Evolutionary conservation across 192 early-diverging fungal species (phyloP).

Genomic region (Coemansia sp.): DNA sequence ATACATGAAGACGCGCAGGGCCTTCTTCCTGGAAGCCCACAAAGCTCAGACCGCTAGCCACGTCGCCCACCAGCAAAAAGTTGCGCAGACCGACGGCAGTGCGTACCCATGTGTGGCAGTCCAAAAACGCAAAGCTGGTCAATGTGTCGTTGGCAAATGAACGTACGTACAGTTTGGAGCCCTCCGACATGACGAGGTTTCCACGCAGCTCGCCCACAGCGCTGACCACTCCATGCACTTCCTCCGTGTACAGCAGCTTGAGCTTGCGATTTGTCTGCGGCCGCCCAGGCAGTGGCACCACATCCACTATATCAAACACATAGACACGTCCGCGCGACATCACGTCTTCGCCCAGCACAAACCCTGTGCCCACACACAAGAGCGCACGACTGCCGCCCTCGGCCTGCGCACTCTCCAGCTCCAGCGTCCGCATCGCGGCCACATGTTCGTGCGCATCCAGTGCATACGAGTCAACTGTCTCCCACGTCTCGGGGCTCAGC

Average conservation of each 20-base stretch:
- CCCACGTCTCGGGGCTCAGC: conserved; percentile 93
- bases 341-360: conserved; percentile 88
- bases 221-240: conserved; percentile 85
- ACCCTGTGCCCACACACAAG: conserved; percentile 84
- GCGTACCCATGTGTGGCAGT: conserved; percentile 88
- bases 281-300: conserved; percentile 91
- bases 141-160: conserved; percentile 78
- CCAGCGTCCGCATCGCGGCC: conserved; percentile 70
- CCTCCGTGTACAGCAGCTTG: conserved; percentile 77
- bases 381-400: conserved; percentile 81
- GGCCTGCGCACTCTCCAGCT: conserved; percentile 82
- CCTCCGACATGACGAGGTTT: conserved; percentile 81
- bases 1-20: conserved; percentile 79
- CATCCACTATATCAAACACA: conserved; percentile 93
- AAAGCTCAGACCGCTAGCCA: conserved; percentile 85
- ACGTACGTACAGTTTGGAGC: conserved; percentile 85
- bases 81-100: conserved; percentile 81
- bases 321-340: conserved; percentile 85
- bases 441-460: conserved; percentile 87
- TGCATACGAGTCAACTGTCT: conserved; percentile 77
- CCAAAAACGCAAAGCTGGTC: conserved; percentile 90
- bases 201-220: conserved; percentile 84
- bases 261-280: conserved; percentile 93
- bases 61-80: conserved; percentile 84
- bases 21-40: conserved; percentile 90